These are phyloP conservation scores for Prunus fruticosa DNA, from an alignment of 306 rosid genomes.

Conservation along the genomic window DNA sequence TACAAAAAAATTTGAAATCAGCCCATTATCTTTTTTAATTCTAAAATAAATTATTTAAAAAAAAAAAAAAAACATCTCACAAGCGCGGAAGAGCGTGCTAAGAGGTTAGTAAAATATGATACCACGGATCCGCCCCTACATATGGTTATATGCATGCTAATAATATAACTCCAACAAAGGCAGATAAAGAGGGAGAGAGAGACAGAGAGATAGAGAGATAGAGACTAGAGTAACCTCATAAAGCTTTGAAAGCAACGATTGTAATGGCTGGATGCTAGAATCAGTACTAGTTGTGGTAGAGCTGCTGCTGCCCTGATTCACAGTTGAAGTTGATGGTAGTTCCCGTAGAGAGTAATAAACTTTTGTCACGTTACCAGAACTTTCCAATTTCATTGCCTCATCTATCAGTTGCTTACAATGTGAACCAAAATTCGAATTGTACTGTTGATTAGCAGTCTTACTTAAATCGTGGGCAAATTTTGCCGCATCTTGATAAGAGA, in stretches of 20 bases:
- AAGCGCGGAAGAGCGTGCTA: too few relatives aligned
- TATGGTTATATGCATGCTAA: too few relatives aligned
- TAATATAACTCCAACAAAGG: too few relatives aligned
- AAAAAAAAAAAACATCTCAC: too few relatives aligned
- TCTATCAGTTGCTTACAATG: neutral
- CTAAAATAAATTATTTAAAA: too few relatives aligned
- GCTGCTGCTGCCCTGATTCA: neutral
- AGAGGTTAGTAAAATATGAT: too few relatives aligned
- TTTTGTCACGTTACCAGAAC: neutral
- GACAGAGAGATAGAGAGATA: too few relatives aligned
- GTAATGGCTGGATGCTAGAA: neutral
- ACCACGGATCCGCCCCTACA: too few relatives aligned
- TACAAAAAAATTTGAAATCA: too few relatives aligned
- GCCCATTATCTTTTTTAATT: too few relatives aligned
- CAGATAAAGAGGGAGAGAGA: neutral
- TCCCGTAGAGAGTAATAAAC: neutral
- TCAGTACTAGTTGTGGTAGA: neutral
- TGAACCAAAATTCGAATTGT: neutral
- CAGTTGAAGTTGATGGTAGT: too few relatives aligned
- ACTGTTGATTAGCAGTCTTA: too few relatives aligned
- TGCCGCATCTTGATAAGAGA: neutral
- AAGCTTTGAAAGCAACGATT: neutral
- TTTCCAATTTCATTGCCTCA: neutral
- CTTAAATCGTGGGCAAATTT: neutral
- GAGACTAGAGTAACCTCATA: neutral